phyloP scores from a whole-genome alignment of 2,329 filamentous ascomycete genomes.

The Chaetomium sp. region DNA sequence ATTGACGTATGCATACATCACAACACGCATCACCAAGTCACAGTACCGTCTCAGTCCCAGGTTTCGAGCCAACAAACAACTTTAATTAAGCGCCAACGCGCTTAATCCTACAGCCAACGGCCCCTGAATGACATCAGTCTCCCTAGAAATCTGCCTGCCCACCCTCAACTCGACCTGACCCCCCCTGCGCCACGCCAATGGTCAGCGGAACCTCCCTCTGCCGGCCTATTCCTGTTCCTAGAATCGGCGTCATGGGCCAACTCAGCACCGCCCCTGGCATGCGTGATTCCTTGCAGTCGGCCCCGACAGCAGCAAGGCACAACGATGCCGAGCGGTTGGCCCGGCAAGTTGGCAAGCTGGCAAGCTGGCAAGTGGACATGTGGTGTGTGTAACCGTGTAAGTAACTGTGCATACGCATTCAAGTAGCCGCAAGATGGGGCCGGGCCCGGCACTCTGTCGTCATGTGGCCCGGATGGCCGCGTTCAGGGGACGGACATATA shows the following conservation, averaged over 20 bases:
- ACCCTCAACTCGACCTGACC: not conserved
- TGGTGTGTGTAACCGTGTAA: no score
- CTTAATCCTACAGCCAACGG: conserved; percentile 11
- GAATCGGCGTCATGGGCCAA: conserved; percentile 6
- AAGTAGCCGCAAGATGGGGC: not conserved
- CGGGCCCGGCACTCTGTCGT: conserved; percentile 4
- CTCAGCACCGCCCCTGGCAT: conserved; percentile 9
- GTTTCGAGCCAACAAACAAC: not conserved
- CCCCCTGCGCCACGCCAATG: conserved; percentile 10
- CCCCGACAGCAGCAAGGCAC: conserved; percentile 3
- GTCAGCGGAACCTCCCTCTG: conserved; percentile 13
- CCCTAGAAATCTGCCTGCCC: no score
- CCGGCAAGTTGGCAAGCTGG: no score
- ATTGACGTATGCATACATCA: not conserved
- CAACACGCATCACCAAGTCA: not conserved
- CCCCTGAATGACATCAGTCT: not conserved
- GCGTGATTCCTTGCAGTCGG: conserved; percentile 7
- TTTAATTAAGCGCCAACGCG: conserved; percentile 9
- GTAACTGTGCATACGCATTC: no score
- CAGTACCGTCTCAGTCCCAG: not conserved
- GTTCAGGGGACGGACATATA: not conserved
- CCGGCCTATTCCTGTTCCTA: conserved; percentile 12
- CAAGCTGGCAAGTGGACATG: no score
- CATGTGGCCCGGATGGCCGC: conserved; percentile 3
- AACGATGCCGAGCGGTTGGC: conserved; percentile 1